Percentiles rank a stretch among this genome's conserved stretches.
Conservation (phyloP, 352 stramenopile genomes). For the Globisporangium spiculum region DNA sequence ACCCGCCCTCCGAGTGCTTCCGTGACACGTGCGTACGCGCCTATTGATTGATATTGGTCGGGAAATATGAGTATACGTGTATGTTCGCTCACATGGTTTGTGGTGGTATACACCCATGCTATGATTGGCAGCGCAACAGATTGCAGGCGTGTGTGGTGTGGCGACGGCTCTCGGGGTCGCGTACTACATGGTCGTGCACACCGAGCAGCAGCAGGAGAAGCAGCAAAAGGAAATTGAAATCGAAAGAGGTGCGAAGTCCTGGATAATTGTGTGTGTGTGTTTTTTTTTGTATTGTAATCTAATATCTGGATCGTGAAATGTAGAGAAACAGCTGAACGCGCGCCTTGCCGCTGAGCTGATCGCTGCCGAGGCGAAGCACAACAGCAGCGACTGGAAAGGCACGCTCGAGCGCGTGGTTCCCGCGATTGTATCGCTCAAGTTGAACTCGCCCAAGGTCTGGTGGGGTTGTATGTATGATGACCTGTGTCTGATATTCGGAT, state of each 20-base stretch:
- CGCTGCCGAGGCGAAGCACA: slow-evolving; percentile 62
- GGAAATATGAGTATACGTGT: neutral
- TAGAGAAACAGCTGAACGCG: slow-evolving; percentile 62
- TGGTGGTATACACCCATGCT: neutral
- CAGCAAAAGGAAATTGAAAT: slow-evolving; percentile 68
- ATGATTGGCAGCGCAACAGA: slow-evolving; percentile 12
- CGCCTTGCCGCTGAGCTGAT: slow-evolving; percentile 65
- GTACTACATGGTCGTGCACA: slow-evolving; percentile 50
- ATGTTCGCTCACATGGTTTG: neutral
- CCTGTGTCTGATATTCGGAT: neutral
- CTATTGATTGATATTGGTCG: neutral
- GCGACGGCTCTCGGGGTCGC: slow-evolving; percentile 34
- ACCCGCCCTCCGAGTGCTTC: neutral
- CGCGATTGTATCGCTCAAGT: slow-evolving; percentile 86
- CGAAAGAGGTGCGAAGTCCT: slow-evolving; percentile 27
- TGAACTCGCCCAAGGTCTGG: slow-evolving; percentile 82
- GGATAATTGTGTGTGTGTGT: neutral
- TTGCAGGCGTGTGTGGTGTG: slow-evolving; percentile 24
- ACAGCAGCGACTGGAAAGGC: slow-evolving; percentile 75
- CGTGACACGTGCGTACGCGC: slow-evolving; percentile 9
- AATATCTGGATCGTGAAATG: neutral
- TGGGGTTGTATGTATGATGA: neutral
- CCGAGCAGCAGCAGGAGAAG: slow-evolving; percentile 45
- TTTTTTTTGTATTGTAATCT: neutral
- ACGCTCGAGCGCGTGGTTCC: slow-evolving; percentile 84